Base-by-base conservation (phyloP, 2,329 filamentous ascomycete genomes). In the Fusarium sp. region DNA sequence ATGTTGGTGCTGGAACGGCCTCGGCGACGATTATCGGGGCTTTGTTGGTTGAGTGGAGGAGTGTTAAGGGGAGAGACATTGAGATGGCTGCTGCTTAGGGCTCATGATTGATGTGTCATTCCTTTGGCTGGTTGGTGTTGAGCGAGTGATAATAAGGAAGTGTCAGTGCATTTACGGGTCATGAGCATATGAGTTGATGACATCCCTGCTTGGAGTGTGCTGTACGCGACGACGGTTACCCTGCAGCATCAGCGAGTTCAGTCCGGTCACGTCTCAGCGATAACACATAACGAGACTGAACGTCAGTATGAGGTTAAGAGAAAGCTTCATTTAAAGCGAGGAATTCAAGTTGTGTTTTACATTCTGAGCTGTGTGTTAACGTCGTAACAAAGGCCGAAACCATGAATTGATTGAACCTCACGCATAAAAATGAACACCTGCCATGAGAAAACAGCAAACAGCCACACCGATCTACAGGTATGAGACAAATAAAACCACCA, bases 41-140 rank as follows among this genome's bases (percentile, higher is more conserved):
- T 3, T 72, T 81, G 14, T 76, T 81, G 10, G 80, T 85, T 53
- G 85, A 88, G 74, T 86, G 84, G 84, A 85, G 83, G 80, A 87
- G 83, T 61, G 83, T 89, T 23, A 88, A 87, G 74, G 85, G 85
- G 7, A 87, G 85, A 78, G 85, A 85, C 11, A 67, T 78, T 41
- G 76, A 78, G 53, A 72, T 77, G 75, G 71, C 70, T 7, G 72
- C 44, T 39, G 72, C 67, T 16, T 77, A 75, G 68, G 25, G 3
- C 9, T 3, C 25, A 10, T 26, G 25, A 26, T 26, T 26, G 25
- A 3, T 26, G 25, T 7, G 25, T 26, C 30, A 13, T 45, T 45
- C 41, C 0, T 23, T 43, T 16, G 7, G 6, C 5, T 43, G 9
- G 10, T n/a, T 37, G 16, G 5, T 23, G 41, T 43, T 43, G 41